These are phyloP conservation scores for Mycosphaerelloides madeirae DNA, from an alignment of 2,329 filamentous ascomycete genomes.

Conservation along the genomic window DNA sequence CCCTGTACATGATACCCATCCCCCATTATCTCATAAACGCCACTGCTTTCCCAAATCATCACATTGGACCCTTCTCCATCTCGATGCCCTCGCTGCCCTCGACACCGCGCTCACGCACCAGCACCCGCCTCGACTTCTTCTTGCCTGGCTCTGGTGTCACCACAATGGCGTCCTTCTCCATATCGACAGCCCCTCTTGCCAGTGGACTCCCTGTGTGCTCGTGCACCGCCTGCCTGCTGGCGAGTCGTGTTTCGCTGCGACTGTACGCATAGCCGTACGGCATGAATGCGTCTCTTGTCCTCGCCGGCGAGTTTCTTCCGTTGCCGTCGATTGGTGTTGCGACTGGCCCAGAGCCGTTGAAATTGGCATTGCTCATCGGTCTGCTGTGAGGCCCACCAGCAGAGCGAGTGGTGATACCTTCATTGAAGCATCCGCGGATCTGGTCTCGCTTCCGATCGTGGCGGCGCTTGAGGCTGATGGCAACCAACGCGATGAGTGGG, in stretches of 20 bases:
- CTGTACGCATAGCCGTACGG: constrained; percentile 32
- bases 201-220: constrained; percentile 15
- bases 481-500: constrained; percentile 59
- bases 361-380: constrained; percentile 14
- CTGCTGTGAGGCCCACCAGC: background rate
- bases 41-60: background rate
- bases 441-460: constrained; percentile 65
- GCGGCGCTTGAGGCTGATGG: constrained; percentile 66
- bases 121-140: constrained; percentile 16
- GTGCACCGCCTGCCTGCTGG: constrained; percentile 5
- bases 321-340: constrained; percentile 8
- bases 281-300: constrained; percentile 32
- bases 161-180: constrained; percentile 17
- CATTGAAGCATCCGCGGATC: constrained; percentile 31
- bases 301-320: constrained; percentile 24
- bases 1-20: background rate
- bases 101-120: constrained; percentile 20
- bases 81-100: constrained; percentile 4
- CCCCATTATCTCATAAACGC: constrained; percentile 1
- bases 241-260: constrained; percentile 22
- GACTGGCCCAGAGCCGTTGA: constrained; percentile 8
- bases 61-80: constrained; percentile 1
- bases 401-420: constrained; percentile 33
- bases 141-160: constrained; percentile 2
- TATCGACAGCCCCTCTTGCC: constrained; percentile 19